A percentile compares a stretch with the other conserved stretches of the same genome.
These are phyloP conservation scores for Kodamaea fukazawae DNA, from an alignment of 805 yeast genomes.

Conservation along the genomic window DNA sequence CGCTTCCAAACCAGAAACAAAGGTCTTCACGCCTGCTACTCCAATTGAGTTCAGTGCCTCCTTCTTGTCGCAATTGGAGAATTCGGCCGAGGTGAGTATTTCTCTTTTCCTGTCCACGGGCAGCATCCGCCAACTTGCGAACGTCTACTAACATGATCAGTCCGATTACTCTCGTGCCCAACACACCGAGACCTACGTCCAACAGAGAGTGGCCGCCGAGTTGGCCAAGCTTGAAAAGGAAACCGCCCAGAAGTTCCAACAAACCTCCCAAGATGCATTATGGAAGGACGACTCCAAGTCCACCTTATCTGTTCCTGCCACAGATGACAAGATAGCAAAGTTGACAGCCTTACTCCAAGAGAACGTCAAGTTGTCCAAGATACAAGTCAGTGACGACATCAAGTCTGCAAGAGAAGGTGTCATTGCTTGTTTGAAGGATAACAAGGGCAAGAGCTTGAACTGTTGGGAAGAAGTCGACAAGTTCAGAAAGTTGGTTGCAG, in stretches of 20 bases:
- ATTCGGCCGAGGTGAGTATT: constrained; percentile 49
- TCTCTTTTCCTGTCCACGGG: too few species aligned
- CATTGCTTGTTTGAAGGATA: constrained; percentile 57
- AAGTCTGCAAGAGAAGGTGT: constrained; percentile 49
- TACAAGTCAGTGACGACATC: constrained; percentile 38
- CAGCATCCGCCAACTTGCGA: background rate
- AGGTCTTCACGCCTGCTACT: constrained; percentile 63
- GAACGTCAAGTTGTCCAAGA: constrained; percentile 30
- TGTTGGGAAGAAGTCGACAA: constrained; percentile 79
- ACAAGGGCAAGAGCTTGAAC: constrained; percentile 64
- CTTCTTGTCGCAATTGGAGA: constrained; percentile 60
- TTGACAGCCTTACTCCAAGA: constrained; percentile 35
- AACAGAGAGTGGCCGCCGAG: constrained; percentile 60
- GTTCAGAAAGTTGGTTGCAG: constrained; percentile 59
- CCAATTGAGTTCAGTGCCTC: constrained; percentile 68
- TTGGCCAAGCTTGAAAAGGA: constrained; percentile 53
- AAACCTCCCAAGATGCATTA: constrained; percentile 44
- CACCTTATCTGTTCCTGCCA: constrained; percentile 24
- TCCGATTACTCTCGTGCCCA: constrained; percentile 72
- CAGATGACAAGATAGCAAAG: constrained; percentile 41
- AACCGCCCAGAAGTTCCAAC: constrained; percentile 50
- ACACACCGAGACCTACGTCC: constrained; percentile 61
- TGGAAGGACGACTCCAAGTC: constrained; percentile 31
- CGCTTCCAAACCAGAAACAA: constrained; percentile 61
- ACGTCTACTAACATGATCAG: constrained; percentile 17